Evolutionary conservation across 257 asterid genomes (phyloP), one percentile per base, ranked within the genome.

Genomic region (Plectranthus barbatus): DNA sequence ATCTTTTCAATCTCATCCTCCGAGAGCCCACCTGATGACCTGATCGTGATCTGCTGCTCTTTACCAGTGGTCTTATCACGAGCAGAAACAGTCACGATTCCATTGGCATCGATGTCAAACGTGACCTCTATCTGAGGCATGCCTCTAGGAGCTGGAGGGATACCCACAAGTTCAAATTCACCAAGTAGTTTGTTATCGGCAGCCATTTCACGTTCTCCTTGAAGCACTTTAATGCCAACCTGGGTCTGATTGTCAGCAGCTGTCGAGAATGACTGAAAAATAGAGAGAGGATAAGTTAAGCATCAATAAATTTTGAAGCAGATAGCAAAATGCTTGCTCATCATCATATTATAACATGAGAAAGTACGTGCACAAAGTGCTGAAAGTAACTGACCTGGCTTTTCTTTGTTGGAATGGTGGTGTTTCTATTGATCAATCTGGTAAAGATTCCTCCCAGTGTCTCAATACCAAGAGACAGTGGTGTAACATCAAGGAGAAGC

Each of bases 241-340:
- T 84, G 91, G 49, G 88, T 78, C 66, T 86, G 94, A 46, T 83
- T 86, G 74, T 86, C 94, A 0, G 94, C 88, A 26, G 90, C 88
- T 11, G 91, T 86, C 0, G 94, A 86, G 73, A 86, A 83, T 12
- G 84, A 76, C 89, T 85, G 81, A 10, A 44, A 51, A 29, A 17
- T n/a, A 45, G 4, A 0, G 14, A 1, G 7, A 20, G 14, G 0
- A 37, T 0, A 47, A 46, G 33, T 7, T 24, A 39, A 39, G 31
- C n/a, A 1, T 34, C 42, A 7, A 2, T n/a, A 7, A 7, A 42
- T 29, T 6, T 33, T 8, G 5, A 46, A 34, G 8, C 3, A 5
- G 9, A 33, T 5, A 34, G 2, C 39, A 34, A 34, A 34, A 34
- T 34, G 7, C 39, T 4, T 34, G 39, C 39, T 34, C 39, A 4